These are phyloP conservation scores for Microascus cirrosus DNA, from an alignment of 2,329 filamentous ascomycete species.

Conservation along the genomic window DNA sequence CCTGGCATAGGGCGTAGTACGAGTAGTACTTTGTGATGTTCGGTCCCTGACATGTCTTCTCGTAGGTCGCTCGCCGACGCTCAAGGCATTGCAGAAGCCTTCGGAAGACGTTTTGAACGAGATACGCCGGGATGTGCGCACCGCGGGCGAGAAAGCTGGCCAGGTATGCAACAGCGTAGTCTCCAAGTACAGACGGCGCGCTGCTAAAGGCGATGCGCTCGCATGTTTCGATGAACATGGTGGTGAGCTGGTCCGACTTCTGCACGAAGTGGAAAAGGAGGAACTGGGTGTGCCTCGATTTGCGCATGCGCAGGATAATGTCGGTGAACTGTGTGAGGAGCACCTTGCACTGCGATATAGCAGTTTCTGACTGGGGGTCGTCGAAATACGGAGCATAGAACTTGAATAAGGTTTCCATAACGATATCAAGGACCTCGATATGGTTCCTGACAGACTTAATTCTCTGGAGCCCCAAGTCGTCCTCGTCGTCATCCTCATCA, in stretches of 20 bases:
- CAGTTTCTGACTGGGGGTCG: constrained; percentile 55
- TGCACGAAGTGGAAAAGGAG: constrained; percentile 94
- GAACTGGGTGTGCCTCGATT: constrained; percentile 89
- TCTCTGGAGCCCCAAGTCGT: constrained; percentile 31
- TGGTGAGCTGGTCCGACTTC: constrained; percentile 62
- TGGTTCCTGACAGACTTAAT: constrained; percentile 68
- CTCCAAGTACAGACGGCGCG: constrained; percentile 62
- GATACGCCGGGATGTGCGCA: constrained; percentile 62
- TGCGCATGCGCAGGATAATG: constrained; percentile 82
- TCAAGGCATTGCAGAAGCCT: constrained; percentile 71
- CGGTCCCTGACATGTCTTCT: constrained; percentile 67
- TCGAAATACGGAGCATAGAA: constrained; percentile 67
- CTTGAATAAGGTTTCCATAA: constrained; percentile 78
- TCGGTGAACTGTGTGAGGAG: constrained; percentile 77
- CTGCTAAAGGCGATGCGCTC: constrained; percentile 30
- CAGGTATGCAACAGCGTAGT: constrained; percentile 83
- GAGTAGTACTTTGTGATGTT: constrained; percentile 74
- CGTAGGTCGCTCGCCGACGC: constrained; percentile 59
- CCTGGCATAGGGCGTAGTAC: constrained; percentile 84
- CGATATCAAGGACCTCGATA: constrained; percentile 82
- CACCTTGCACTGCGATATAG: constrained; percentile 64
- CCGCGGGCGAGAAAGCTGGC: constrained; percentile 91
- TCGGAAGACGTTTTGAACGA: constrained; percentile 74
- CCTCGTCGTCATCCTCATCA: constrained; percentile 54
- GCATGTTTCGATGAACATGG: constrained; percentile 44